Conservation (phyloP, 2,329 filamentous ascomycete species). For the Botryosphaeria dothidea region DNA sequence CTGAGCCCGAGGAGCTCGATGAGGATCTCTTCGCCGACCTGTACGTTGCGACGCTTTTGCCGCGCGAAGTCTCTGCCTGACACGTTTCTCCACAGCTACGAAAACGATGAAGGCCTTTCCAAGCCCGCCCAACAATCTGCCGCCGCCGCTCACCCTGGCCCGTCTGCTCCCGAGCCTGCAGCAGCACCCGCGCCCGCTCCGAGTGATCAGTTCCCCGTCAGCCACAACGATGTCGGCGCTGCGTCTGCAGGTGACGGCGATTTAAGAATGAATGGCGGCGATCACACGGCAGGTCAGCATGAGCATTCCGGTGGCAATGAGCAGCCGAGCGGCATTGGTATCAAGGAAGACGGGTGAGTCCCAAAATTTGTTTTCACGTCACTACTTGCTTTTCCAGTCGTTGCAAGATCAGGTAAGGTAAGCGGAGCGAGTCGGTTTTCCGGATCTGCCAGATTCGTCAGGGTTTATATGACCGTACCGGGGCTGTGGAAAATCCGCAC, state of each 20-base stretch:
- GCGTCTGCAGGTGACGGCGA: slow-evolving; percentile 23
- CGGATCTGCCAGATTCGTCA: not conserved
- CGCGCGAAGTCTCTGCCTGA: slow-evolving; percentile 8
- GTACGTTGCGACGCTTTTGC: slow-evolving; percentile 58
- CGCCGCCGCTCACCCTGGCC: slow-evolving; percentile 15
- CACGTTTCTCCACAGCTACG: slow-evolving; percentile 32
- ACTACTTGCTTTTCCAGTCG: not conserved
- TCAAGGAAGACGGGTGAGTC: slow-evolving; percentile 91
- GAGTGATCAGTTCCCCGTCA: slow-evolving; percentile 6
- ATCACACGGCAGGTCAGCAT: slow-evolving; percentile 33
- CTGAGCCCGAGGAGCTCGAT: slow-evolving; percentile 79
- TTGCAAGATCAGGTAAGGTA: not conserved
- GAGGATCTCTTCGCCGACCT: slow-evolving; percentile 96
- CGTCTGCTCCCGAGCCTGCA: slow-evolving; percentile 24
- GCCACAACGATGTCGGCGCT: not conserved
- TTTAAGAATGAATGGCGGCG: slow-evolving; percentile 33
- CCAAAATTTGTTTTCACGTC: not conserved
- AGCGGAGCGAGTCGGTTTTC: slow-evolving; percentile 18
- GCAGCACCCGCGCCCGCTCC: slow-evolving; percentile 23
- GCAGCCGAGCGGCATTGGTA: slow-evolving; percentile 60
- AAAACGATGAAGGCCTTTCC: slow-evolving; percentile 38
- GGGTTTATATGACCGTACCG: not conserved
- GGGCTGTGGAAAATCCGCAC: not conserved
- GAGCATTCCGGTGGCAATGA: slow-evolving; percentile 38
- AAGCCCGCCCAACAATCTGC: slow-evolving; percentile 30